Percentiles rank a stretch among this genome's conserved stretches.
phyloP scores from a whole-genome alignment of 2,329 filamentous ascomycete species.

The Pseudohalonectria lignicola region DNA sequence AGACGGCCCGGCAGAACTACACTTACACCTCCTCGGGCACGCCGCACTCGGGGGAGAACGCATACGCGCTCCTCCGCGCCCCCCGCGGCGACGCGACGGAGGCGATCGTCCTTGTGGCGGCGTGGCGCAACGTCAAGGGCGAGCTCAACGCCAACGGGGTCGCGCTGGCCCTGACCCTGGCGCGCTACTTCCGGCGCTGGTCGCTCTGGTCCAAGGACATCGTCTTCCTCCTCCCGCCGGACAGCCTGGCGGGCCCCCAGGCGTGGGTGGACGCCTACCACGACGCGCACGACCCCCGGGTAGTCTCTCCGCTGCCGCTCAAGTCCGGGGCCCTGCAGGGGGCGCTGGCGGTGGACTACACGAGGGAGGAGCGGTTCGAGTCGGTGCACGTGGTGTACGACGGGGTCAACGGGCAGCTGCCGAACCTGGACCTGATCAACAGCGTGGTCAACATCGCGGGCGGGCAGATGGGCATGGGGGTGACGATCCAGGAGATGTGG shows the following conservation, averaged over 20 bases:
- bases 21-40: conserved; percentile 71
- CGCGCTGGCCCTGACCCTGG: conserved; percentile 73
- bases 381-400: conserved; percentile 89
- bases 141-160: conserved; percentile 80
- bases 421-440: conserved; percentile 93
- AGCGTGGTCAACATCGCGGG: conserved; percentile 79
- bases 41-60: conserved; percentile 70
- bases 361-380: conserved; percentile 74
- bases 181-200: conserved; percentile 95
- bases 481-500: conserved; percentile 79
- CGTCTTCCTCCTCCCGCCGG: conserved; percentile 78
- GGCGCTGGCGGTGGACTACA: conserved; percentile 87
- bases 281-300: conserved; percentile 64
- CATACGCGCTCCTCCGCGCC: conserved; percentile 87
- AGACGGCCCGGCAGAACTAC: conserved; percentile 81
- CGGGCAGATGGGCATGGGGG: conserved; percentile 83
- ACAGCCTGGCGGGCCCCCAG: conserved; percentile 82
- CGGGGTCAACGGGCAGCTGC: conserved; percentile 87
- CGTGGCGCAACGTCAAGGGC: conserved; percentile 74
- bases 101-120: conserved; percentile 83
- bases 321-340: conserved; percentile 92
- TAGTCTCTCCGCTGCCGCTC: conserved; percentile 66
- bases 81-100: conserved; percentile 94
- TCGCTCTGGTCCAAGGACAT: conserved; percentile 99
- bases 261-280: conserved; percentile 98